Evolutionary conservation across 2,329 filamentous ascomycete species (phyloP), one percentile per base, ranked within the genome.

Genomic region (Penicillium sp.): DNA sequence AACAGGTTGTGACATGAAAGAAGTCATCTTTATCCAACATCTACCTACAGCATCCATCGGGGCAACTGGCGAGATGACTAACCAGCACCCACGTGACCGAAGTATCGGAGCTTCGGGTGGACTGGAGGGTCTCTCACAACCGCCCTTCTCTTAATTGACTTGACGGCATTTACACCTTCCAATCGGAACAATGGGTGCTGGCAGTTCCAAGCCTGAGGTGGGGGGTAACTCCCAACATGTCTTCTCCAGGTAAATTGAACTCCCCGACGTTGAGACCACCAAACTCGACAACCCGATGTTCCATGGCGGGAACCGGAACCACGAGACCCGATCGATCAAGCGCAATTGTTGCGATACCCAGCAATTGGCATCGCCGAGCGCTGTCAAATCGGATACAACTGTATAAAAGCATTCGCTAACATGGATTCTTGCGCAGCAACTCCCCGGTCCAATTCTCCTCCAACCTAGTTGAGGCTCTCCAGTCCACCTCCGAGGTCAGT

Each of bases 401-500:
- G 44, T 24, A 17, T 22, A 13, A 44, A 22, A 53, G 8, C 9
- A 17, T n/a, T 35, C 10, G 45, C 66, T 70, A 59, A 70, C 58
- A n/a, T 38, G 2, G 1, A 37, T 26, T 26, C 19, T 24, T 71
- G 70, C 61, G 68, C 68, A 79, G 75, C 65, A 64, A 74, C 73
- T 77, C 86, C 45, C 87, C 88, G 64, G 84, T 90, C 65, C 83
- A 85, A 69, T 89, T 96, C 78, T 96, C 93, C 68, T 88, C 91
- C 74, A 89, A 91, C 75, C 84, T 97, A 73, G 85, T 96, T 72
- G 89, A 96, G 73, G 88, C 89, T 64, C 84, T 98, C 64, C 92
- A 97, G 78, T 86, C 88, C 65, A 96, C 88, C 82, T 86, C 90
- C 71, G 93, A 97, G 88, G 93, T 97, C 85, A 73, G 81, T 70